phyloP scores from a whole-genome alignment of 2,329 filamentous ascomycete species.

The Sporothrix curviconia region DNA sequence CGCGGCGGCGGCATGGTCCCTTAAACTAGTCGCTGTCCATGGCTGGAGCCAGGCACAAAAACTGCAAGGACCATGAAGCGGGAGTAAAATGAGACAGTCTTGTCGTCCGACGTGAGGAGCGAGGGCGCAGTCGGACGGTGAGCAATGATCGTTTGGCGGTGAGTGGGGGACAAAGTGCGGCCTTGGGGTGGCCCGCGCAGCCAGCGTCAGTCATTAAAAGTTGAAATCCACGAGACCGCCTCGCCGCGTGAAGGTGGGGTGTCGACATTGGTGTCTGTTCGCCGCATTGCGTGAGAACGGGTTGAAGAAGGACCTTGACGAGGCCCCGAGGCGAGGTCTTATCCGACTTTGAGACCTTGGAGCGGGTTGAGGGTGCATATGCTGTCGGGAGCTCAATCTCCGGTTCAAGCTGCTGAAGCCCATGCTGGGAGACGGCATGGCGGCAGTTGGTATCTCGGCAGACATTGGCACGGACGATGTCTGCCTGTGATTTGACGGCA shows the following conservation, averaged over 20 bases:
- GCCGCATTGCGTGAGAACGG: constrained; percentile 16
- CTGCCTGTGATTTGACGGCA: constrained; percentile 42
- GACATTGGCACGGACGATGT: constrained; percentile 46
- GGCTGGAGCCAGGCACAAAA: constrained; percentile 13
- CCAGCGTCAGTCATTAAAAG: too few species aligned
- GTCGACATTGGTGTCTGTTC: neutral
- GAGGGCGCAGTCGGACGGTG: neutral
- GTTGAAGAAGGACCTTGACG: constrained; percentile 16
- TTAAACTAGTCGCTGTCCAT: constrained; percentile 18
- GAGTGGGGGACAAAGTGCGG: too few species aligned
- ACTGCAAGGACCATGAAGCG: constrained; percentile 27
- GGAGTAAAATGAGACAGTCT: constrained; percentile 22
- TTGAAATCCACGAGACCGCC: neutral
- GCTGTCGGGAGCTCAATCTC: too few species aligned
- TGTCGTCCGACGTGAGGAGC: constrained; percentile 3
- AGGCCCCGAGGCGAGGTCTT: neutral
- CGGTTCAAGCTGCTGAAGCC: neutral
- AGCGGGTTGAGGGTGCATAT: too few species aligned
- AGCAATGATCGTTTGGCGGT: too few species aligned
- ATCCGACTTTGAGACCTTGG: neutral
- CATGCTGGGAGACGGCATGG: neutral
- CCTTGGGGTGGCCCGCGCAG: too few species aligned
- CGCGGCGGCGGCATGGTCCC: constrained; percentile 16
- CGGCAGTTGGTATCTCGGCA: constrained; percentile 29
- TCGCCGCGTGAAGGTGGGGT: neutral